phyloP scores from a whole-genome alignment of 257 asterid genomes.

The Misopates orontium region DNA sequence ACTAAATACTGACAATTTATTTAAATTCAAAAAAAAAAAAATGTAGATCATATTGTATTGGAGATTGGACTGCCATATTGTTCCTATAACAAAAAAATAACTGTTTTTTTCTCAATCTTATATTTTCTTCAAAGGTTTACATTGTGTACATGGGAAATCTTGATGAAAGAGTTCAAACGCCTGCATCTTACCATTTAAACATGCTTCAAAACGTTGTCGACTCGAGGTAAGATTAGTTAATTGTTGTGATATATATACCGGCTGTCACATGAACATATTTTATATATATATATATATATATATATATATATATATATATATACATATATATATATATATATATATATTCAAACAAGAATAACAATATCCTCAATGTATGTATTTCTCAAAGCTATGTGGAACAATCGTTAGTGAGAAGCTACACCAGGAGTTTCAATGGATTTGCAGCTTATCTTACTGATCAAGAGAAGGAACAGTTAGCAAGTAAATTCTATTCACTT shows the following conservation, averaged over 20 bases:
- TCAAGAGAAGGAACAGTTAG: slow-evolving; percentile 38
- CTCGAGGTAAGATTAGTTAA: too few species aligned
- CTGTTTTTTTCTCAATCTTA: background rate
- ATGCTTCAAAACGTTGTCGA: slow-evolving; percentile 25
- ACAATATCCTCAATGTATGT: background rate
- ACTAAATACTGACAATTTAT: background rate
- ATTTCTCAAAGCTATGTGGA: slow-evolving; percentile 22
- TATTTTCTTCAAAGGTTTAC: slow-evolving; percentile 22
- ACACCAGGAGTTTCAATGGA: slow-evolving; percentile 51
- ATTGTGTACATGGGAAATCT: slow-evolving; percentile 36
- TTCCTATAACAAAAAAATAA: background rate
- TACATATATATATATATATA: too few species aligned
- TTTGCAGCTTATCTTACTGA: slow-evolving; percentile 47
- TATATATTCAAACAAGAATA: too few species aligned
- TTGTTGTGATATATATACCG: too few species aligned
- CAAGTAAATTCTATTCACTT: slow-evolving; percentile 24
- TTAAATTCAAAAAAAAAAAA: background rate
- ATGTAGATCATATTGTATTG: too few species aligned
- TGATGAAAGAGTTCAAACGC: slow-evolving; percentile 5
- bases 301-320: too few species aligned
- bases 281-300: too few species aligned
- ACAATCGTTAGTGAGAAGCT: slow-evolving; percentile 38
- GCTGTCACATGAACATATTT: too few species aligned
- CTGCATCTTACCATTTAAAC: slow-evolving; percentile 14
- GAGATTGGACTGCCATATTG: background rate